Evolutionary conservation across 768 basidiomycete species (phyloP).

Genomic region (Piloderma croceum): DNA sequence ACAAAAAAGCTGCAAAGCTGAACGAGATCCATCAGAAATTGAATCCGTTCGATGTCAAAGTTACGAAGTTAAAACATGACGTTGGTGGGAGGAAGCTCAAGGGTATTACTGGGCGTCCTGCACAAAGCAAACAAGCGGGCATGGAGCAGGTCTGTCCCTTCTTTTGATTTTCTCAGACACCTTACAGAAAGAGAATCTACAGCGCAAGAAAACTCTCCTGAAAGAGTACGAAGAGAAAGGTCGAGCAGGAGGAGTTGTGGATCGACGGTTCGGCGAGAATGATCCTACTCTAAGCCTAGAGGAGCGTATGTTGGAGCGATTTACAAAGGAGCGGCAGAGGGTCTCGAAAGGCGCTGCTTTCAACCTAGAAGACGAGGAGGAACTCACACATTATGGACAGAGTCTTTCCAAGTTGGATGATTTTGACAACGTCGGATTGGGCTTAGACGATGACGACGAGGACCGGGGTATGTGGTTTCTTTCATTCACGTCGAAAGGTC

Average conservation of each 20-base stretch:
- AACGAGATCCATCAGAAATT: conserved; percentile 79
- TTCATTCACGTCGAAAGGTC: background rate
- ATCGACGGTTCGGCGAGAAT: conserved; percentile 95
- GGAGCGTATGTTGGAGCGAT: conserved; percentile 95
- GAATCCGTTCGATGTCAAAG: conserved; percentile 92
- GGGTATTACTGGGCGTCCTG: conserved; percentile 77
- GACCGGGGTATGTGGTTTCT: conserved; percentile 41
- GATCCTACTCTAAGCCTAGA: conserved; percentile 90
- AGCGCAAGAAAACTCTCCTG: conserved; percentile 85
- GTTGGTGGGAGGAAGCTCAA: conserved; percentile 86
- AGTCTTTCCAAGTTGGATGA: conserved; percentile 81
- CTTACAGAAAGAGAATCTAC: conserved; percentile 7
- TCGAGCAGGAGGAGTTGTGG: conserved; percentile 83
- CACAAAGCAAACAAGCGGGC: conserved; percentile 84
- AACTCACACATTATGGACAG: conserved; percentile 88
- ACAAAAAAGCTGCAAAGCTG: conserved; percentile 73
- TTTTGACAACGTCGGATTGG: conserved; percentile 67
- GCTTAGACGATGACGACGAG: conserved; percentile 47
- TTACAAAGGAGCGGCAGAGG: conserved; percentile 84
- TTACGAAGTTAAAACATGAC: conserved; percentile 89
- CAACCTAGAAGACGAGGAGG: conserved; percentile 89
- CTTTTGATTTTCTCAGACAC: background rate
- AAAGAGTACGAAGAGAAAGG: conserved; percentile 82
- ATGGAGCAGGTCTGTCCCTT: conserved; percentile 67
- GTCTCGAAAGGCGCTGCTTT: conserved; percentile 71